Evolutionary conservation across 768 basidiomycete genomes (phyloP).

Genomic region (Tricholoma hemisulphureum): DNA sequence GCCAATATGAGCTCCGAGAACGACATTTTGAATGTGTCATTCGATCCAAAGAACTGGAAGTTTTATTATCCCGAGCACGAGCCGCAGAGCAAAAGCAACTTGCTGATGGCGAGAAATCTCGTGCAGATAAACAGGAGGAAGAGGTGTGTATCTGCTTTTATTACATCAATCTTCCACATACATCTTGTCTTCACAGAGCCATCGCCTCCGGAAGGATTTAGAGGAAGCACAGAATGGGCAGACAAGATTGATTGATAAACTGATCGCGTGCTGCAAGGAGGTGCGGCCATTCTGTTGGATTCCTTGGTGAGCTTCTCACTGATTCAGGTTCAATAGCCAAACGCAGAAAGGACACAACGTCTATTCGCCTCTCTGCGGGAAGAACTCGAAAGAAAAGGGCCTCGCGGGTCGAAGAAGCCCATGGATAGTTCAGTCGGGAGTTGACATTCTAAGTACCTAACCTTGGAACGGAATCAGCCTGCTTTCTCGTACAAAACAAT

Average conservation of each 20-base stretch:
- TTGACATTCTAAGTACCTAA: slow-evolving; percentile 26
- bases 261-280: slow-evolving; percentile 86
- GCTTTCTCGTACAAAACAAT: background rate
- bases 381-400: slow-evolving; percentile 74
- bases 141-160: slow-evolving; percentile 52
- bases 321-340: slow-evolving; percentile 58
- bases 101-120: slow-evolving; percentile 68
- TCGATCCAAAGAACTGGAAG: slow-evolving; percentile 88
- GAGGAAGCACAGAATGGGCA: slow-evolving; percentile 80
- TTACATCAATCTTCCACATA: slow-evolving; percentile 13
- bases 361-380: slow-evolving; percentile 78
- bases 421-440: slow-evolving; percentile 45
- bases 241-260: slow-evolving; percentile 77
- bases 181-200: slow-evolving; percentile 43
- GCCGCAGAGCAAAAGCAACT: slow-evolving; percentile 86
- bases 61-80: slow-evolving; percentile 81
- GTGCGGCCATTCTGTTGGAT: slow-evolving; percentile 38
- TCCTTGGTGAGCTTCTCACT: slow-evolving; percentile 12
- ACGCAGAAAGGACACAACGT: slow-evolving; percentile 79
- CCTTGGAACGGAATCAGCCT: background rate
- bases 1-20: slow-evolving; percentile 87
- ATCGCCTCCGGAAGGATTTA: slow-evolving; percentile 69
- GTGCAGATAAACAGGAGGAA: slow-evolving; percentile 67
- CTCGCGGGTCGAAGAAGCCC: slow-evolving; percentile 40
- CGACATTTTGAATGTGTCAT: slow-evolving; percentile 91